Percentiles rank a stretch among this genome's conserved stretches.
phyloP scores from a whole-genome alignment of 1,284 basidiomycete species.

The Inonotus obliquus region DNA sequence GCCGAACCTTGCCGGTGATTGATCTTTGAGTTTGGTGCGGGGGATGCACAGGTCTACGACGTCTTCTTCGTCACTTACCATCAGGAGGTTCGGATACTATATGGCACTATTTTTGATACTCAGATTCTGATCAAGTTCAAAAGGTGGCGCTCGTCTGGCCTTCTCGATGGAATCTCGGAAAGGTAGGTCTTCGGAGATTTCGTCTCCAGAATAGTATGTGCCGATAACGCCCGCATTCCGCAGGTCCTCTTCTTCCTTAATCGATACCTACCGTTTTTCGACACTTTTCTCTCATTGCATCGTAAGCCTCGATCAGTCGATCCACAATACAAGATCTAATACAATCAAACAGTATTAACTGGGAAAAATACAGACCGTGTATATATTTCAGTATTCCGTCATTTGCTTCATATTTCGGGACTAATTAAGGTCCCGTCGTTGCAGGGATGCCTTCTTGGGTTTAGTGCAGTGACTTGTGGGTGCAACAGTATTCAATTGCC shows the following conservation, averaged over 20 bases:
- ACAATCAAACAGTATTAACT: slow-evolving; percentile 2
- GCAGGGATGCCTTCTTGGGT: slow-evolving; percentile 16
- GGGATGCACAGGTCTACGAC: slow-evolving; percentile 6
- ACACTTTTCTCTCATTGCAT: slow-evolving; percentile 17
- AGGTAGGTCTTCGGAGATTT: not conserved
- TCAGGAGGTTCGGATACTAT: slow-evolving; percentile 5
- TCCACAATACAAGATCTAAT: not conserved
- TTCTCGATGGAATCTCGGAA: slow-evolving; percentile 15
- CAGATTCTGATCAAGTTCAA: not conserved
- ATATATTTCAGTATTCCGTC: not conserved
- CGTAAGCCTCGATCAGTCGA: slow-evolving; percentile 1
- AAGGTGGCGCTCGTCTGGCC: slow-evolving; percentile 13
- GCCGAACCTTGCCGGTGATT: not conserved
- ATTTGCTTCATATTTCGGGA: not conserved
- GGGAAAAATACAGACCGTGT: slow-evolving; percentile 15
- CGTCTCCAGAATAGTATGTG: not conserved
- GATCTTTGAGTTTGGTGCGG: not conserved
- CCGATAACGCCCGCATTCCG: not conserved
- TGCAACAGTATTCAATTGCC: not conserved
- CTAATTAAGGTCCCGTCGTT: not conserved
- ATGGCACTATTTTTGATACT: not conserved
- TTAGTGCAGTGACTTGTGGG: slow-evolving; percentile 13
- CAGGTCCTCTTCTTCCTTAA: slow-evolving; percentile 17
- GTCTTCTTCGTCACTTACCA: slow-evolving; percentile 15
- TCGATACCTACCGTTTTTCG: slow-evolving; percentile 17